Conservation (phyloP, 441 rosid species). For the Euphorbia schlechtendalii region DNA sequence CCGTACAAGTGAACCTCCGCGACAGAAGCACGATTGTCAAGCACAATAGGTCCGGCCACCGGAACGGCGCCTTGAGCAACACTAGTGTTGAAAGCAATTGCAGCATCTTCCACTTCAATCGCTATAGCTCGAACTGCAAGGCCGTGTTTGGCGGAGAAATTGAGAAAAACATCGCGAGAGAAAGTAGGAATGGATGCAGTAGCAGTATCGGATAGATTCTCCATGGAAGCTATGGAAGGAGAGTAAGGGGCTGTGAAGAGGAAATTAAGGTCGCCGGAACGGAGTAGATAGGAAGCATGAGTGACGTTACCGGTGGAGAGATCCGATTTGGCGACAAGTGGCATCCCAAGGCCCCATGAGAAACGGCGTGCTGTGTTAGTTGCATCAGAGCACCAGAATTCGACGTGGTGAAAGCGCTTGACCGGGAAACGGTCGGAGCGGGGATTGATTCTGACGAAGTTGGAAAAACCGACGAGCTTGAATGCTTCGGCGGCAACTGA, state of each 20-base stretch:
- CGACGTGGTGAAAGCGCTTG: constrained; percentile 69
- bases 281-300: constrained; percentile 76
- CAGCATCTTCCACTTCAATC: constrained; percentile 71
- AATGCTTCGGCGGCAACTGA: constrained; percentile 14
- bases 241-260: constrained; percentile 86
- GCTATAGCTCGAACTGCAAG: constrained; percentile 67
- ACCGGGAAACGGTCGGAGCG: constrained; percentile 62
- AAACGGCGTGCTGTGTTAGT: constrained; percentile 68
- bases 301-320: constrained; percentile 74
- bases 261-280: constrained; percentile 69
- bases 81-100: constrained; percentile 43
- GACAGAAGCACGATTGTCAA: constrained; percentile 35
- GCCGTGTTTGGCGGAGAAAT: constrained; percentile 61
- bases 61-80: constrained; percentile 61
- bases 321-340: constrained; percentile 64
- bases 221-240: constrained; percentile 45
- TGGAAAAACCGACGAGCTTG: constrained; percentile 59
- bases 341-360: constrained; percentile 90
- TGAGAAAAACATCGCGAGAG: constrained; percentile 31
- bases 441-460: constrained; percentile 59
- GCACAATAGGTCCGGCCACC: constrained; percentile 36
- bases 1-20: constrained; percentile 79
- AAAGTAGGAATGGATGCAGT: constrained; percentile 66
- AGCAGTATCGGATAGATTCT: constrained; percentile 15
- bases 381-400: constrained; percentile 84